phyloP scores from a whole-genome alignment of 2,329 filamentous ascomycete genomes.

The Scedosporium aurantiacum region DNA sequence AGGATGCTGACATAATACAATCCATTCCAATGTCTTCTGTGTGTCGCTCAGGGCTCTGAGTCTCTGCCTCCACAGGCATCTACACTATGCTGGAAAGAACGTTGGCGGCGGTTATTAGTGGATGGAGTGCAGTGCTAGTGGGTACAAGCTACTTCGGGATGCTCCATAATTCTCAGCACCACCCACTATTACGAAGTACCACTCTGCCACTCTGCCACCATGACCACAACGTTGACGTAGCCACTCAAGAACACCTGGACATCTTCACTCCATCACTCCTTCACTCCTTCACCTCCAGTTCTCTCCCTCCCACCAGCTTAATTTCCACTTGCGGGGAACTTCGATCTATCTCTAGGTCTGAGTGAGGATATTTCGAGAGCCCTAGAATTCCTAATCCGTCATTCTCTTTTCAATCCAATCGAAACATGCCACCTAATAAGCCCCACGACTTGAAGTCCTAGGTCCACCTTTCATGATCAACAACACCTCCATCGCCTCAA shows the following conservation, averaged over 20 bases:
- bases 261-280: neutral
- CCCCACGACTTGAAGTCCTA: slow-evolving; percentile 2
- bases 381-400: neutral
- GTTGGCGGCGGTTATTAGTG: neutral
- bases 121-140: neutral
- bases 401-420: neutral
- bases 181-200: too few relatives aligned
- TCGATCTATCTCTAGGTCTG: neutral
- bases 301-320: neutral
- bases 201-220: too few relatives aligned
- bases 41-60: neutral
- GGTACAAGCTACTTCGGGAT: neutral
- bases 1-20: neutral
- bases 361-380: neutral
- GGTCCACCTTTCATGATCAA: neutral
- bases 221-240: neutral
- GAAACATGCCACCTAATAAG: neutral
- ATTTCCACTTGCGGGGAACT: neutral
- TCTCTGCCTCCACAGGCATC: neutral
- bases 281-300: neutral
- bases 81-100: neutral
- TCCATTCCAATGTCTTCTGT: neutral
- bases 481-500: neutral
- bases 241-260: neutral
- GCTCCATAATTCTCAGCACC: neutral